These are phyloP conservation scores for Zarea fungicola DNA, from an alignment of 2,329 filamentous ascomycete species.

Conservation along the genomic window DNA sequence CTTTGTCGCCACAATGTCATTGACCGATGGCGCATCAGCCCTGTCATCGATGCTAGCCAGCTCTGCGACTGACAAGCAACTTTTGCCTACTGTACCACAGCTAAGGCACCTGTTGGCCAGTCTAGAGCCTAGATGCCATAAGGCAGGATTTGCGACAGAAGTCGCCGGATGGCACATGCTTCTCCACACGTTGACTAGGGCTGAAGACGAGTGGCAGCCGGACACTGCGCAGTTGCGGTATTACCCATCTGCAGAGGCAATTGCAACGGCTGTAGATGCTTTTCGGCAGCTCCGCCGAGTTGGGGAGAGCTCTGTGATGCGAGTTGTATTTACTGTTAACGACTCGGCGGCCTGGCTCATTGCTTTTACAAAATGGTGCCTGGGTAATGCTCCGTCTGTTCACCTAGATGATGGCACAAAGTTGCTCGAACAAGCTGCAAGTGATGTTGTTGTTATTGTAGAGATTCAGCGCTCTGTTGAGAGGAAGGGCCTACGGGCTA, in stretches of 20 bases:
- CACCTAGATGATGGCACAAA: not conserved
- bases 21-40: not conserved
- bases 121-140: not conserved
- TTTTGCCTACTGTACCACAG: not conserved
- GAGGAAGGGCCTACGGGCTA: no score
- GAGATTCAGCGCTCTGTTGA: no score
- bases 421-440: not conserved
- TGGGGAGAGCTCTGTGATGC: not conserved
- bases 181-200: not conserved
- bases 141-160: not conserved
- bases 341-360: not conserved
- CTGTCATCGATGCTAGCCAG: not conserved
- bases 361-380: not conserved
- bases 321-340: not conserved
- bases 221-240: no score
- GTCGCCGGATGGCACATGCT: not conserved
- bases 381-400: not conserved
- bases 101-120: not conserved
- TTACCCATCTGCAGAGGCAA: not conserved
- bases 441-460: no score
- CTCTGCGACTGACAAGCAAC: not conserved
- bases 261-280: not conserved
- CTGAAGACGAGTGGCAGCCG: no score
- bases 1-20: conserved; percentile 10
- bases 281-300: not conserved